phyloP scores from a whole-genome alignment of 768 basidiomycete genomes.

The Fomitopsis pulvina region DNA sequence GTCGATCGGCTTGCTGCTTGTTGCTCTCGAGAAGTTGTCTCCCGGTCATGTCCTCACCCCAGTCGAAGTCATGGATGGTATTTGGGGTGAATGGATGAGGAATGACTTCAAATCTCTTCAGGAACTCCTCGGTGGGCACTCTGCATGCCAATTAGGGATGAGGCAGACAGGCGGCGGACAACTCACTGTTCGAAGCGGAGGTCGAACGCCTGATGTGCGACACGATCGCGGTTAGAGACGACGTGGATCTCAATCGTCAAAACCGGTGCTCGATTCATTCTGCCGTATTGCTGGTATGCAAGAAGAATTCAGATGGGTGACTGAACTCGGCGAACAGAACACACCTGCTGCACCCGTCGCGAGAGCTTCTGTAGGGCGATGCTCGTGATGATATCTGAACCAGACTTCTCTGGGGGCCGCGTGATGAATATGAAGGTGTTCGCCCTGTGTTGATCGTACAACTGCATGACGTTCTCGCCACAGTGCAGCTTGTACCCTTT shows the following conservation, averaged over 20 bases:
- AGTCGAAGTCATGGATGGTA: conserved; percentile 13
- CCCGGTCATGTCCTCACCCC: conserved; percentile 25
- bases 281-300: conserved; percentile 48
- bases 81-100: conserved; percentile 16
- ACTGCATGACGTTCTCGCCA: conserved; percentile 47
- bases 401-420: conserved; percentile 38
- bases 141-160: conserved; percentile 26
- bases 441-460: conserved; percentile 44
- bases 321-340: conserved; percentile 4
- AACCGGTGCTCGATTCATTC: conserved; percentile 45
- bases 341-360: conserved; percentile 41
- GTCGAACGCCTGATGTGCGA: conserved; percentile 63
- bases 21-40: conserved; percentile 24
- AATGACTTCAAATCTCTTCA: conserved; percentile 17
- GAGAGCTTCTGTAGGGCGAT: conserved; percentile 63
- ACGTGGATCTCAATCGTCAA: conserved; percentile 58
- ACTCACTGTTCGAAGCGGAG: conserved; percentile 62
- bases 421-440: conserved; percentile 58
- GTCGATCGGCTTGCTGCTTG: neutral
- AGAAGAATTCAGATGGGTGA: neutral
- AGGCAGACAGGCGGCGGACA: neutral
- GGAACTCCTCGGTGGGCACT: conserved; percentile 23
- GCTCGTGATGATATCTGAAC: conserved; percentile 45
- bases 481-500: conserved; percentile 51
- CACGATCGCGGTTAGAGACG: conserved; percentile 59